Evolutionary conservation across 176 grass and related monocot genomes (phyloP), one percentile per base, ranked within the genome.

Genomic region (Avena sativa): DNA sequence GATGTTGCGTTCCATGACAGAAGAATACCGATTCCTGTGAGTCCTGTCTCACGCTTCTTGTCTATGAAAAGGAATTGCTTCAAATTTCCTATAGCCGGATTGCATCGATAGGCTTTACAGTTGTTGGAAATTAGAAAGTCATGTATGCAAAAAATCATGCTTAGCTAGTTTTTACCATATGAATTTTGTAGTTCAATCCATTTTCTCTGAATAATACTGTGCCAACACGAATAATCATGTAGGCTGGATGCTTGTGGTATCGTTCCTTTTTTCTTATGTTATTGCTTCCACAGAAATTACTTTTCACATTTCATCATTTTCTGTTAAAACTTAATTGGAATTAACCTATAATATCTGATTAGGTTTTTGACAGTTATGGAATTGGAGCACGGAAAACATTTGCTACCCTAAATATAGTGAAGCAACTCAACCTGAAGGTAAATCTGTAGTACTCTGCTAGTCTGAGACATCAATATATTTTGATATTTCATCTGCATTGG

Each of bases 21-120:
- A 89, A 96, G 97, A 86, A 99, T 99, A 91, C 97, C 94, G 23
- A 96, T 99, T 84, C 97, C 97, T 61, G 97, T 96, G 71, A 98
- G 93, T 98, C 71, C 68, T 44, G 12, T 66, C 12, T 63, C 12
- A 78, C 12, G 4, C 34, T 62, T 63, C 12, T 78, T 52, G 23
- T 78, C 19, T 46, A 43, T 76, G 13, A 70, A 74, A 7, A 75
- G 15, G 8, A 65, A 28, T 20, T 82, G 21, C 16, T 56, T 85
- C 4, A 0, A 70, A 81, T 84, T 76, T 71, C 57, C 13, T 61
- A 47, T 28, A 79, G 2, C 15, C n/a, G 7, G 20, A 63, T 2
- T 84, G 20, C 26, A 44, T 63, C 15, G 9, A 44, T 62, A 47
- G 19, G 14, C 23, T 36, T 5, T 32, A 74, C 3, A 76, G 10